Evolutionary conservation across 2,329 filamentous ascomycete genomes (phyloP).

Genomic region (Tolypocladium album): DNA sequence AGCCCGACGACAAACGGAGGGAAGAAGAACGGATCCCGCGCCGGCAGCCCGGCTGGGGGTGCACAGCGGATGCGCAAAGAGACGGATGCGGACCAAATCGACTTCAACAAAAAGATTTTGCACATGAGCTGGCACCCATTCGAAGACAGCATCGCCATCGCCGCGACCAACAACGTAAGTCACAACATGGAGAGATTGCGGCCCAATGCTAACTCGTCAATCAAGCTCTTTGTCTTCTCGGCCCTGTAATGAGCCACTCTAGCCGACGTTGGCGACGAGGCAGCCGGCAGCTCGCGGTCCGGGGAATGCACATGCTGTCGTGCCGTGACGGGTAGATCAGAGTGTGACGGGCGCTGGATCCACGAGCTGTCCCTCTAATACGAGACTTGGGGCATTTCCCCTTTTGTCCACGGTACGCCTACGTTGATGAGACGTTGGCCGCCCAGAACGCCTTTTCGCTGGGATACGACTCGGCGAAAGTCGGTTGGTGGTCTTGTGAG

Average conservation of each 20-base stretch:
- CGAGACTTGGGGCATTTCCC: background rate
- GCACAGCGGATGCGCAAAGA: conserved; percentile 93
- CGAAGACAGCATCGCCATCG: conserved; percentile 98
- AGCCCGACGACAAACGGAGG: conserved; percentile 62
- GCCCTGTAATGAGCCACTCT: conserved; percentile 43
- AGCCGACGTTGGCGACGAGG: background rate
- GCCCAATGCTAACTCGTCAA: conserved; percentile 11
- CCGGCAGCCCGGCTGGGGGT: conserved; percentile 72
- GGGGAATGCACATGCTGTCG: background rate
- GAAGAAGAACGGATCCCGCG: conserved; percentile 83
- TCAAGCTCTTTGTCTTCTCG: conserved; percentile 67
- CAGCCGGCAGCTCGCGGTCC: background rate
- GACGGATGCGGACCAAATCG: conserved; percentile 97
- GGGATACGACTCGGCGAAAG: background rate
- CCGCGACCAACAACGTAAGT: conserved; percentile 96
- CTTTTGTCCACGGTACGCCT: background rate
- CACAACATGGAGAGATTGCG: background rate
- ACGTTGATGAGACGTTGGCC: background rate
- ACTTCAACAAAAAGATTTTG: conserved; percentile 99
- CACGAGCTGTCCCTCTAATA: background rate
- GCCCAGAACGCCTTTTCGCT: background rate
- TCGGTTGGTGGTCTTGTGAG: background rate
- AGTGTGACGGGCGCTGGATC: background rate
- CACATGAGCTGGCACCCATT: conserved; percentile 99
- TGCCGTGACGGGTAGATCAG: background rate